A percentile compares a stretch with the other conserved stretches of the same genome.
phyloP scores from a whole-genome alignment of 75 land plant species.

The Sequoiadendron giganteum region DNA sequence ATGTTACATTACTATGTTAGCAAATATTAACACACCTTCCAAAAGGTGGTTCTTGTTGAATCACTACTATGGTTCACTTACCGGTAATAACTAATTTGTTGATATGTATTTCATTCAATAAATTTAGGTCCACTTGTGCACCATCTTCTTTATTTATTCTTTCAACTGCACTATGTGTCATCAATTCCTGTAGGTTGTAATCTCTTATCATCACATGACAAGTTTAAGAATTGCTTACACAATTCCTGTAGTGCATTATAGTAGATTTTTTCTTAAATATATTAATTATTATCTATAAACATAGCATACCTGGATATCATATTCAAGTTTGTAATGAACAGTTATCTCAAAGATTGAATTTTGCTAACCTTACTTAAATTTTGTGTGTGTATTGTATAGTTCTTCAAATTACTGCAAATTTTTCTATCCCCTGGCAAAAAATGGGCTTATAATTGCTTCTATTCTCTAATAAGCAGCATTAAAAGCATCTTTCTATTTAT shows the following conservation, averaged over 20 bases:
- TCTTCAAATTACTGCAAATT: too few species aligned
- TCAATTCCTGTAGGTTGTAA: neutral
- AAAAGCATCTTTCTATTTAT: too few species aligned
- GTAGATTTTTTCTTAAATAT: neutral
- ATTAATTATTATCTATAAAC: neutral
- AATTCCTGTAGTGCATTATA: neutral
- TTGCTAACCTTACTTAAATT: neutral
- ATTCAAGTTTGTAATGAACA: neutral
- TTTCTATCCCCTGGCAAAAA: too few species aligned
- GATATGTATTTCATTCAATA: neutral
- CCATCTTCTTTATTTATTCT: neutral
- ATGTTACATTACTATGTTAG: too few species aligned
- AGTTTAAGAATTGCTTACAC: neutral
- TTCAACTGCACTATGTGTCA: neutral
- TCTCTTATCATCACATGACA: neutral
- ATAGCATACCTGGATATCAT: neutral
- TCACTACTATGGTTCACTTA: too few species aligned
- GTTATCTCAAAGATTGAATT: neutral
- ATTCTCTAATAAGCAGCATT: too few species aligned
- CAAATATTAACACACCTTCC: too few species aligned
- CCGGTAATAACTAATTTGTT: too few species aligned
- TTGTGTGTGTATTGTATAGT: too few species aligned
- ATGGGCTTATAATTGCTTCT: too few species aligned
- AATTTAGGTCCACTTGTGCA: neutral
- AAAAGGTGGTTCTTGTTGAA: neutral